Conservation (phyloP, 768 basidiomycete genomes). For the Lactarius pseudohatsudake region DNA sequence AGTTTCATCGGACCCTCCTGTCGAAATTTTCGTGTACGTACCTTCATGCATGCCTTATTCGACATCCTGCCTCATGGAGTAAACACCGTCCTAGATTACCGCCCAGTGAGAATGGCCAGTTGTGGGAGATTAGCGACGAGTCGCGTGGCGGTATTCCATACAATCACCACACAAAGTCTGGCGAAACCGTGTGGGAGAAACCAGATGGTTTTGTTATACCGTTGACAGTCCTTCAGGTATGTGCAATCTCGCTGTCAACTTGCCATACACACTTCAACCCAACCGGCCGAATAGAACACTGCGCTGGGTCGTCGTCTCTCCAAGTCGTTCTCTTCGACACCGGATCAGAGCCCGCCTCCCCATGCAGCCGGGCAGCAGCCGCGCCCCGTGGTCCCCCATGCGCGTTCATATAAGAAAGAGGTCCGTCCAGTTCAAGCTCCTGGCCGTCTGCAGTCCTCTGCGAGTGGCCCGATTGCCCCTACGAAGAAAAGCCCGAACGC, state of each 20-base stretch:
- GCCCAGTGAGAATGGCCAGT: conserved; percentile 81
- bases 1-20: conserved; percentile 91
- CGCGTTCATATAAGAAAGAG: conserved; percentile 21
- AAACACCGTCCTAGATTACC: conserved; percentile 56
- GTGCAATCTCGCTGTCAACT: conserved; percentile 18
- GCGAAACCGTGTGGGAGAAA: no score
- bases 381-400: conserved; percentile 8
- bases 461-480: not conserved
- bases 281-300: conserved; percentile 52
- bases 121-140: conserved; percentile 94
- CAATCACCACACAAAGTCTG: conserved; percentile 94
- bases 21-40: conserved; percentile 82
- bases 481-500: conserved; percentile 14
- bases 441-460: conserved; percentile 20
- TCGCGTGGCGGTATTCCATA: conserved; percentile 82
- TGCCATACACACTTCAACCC: conserved; percentile 16
- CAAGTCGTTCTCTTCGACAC: conserved; percentile 28
- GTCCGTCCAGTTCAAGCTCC: conserved; percentile 4
- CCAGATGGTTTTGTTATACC: conserved; percentile 90
- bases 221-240: conserved; percentile 77
- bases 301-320: conserved; percentile 71
- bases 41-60: conserved; percentile 10
- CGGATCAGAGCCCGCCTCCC: conserved; percentile 27
- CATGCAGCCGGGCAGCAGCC: conserved; percentile 5
- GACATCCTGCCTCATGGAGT: conserved; percentile 18